Evolutionary conservation across 345 rosid genomes (phyloP).

Genomic region (Aegle marmelos): DNA sequence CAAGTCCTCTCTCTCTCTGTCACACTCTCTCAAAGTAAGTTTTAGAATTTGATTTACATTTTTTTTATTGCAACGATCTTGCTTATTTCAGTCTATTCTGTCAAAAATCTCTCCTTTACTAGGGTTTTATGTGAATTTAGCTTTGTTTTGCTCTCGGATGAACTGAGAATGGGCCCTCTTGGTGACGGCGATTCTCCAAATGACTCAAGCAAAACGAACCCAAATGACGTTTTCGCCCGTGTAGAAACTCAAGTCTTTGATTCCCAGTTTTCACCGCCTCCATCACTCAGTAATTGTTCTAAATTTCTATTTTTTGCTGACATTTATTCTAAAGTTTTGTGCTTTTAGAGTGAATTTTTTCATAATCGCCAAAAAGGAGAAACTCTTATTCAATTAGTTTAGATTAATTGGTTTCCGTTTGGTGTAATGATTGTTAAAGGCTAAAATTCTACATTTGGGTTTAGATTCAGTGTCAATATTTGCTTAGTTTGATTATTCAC

Average conservation of each 20-base stretch:
- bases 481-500: neutral
- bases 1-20: neutral
- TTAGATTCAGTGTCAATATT: neutral
- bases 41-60: neutral
- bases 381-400: neutral
- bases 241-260: constrained; percentile 14
- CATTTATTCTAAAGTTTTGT: neutral
- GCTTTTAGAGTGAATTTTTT: neutral
- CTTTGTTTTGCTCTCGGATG: neutral
- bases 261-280: constrained; percentile 15
- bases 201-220: constrained; percentile 1
- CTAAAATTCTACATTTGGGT: neutral
- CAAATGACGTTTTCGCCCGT: neutral
- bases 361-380: neutral
- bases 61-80: neutral
- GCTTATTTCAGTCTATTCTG: neutral
- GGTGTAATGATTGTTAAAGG: neutral
- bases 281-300: constrained; percentile 16
- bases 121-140: neutral
- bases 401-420: neutral
- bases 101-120: neutral
- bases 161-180: constrained; percentile 25
- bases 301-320: neutral
- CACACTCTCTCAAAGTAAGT: neutral
- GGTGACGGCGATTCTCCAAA: constrained; percentile 6